A percentile compares a stretch with the other conserved stretches of the same genome.
These are phyloP conservation scores for Agrostemma githago DNA, from an alignment of 148 eudicot genomes.

Conservation along the genomic window DNA sequence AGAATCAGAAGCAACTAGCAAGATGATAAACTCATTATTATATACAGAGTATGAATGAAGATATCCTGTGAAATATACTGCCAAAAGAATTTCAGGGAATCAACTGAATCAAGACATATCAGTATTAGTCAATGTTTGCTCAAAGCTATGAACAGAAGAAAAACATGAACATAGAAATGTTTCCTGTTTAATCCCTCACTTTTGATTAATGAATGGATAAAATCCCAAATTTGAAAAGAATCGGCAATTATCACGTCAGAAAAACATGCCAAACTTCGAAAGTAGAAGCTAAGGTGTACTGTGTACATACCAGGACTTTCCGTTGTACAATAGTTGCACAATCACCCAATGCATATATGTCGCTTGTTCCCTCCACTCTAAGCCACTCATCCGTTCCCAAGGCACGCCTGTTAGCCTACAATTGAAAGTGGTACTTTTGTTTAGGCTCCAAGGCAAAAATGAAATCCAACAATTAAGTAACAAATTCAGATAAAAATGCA, in stretches of 20 bases:
- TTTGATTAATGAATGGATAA: background rate
- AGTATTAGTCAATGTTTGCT: background rate
- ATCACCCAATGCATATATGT: constrained; percentile 67
- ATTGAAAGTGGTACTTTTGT: background rate
- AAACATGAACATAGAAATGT: background rate
- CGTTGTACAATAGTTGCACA: constrained; percentile 67
- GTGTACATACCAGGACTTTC: constrained; percentile 51
- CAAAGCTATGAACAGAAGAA: background rate
- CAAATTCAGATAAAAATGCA: background rate
- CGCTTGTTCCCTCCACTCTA: constrained; percentile 54
- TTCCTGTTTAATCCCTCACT: background rate
- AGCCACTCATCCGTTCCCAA: constrained; percentile 84
- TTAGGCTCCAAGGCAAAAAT: background rate
- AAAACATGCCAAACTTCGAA: background rate
- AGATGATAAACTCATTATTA: too few relatives aligned
- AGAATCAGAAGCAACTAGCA: background rate
- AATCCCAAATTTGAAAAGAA: background rate
- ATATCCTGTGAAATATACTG: background rate
- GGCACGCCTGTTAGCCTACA: constrained; percentile 61
- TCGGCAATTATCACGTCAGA: background rate
- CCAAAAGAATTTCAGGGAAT: background rate
- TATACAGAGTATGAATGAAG: background rate
- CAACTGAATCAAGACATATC: background rate
- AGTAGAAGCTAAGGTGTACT: constrained; percentile 4
- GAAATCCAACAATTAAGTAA: constrained; percentile 1